phyloP scores from a whole-genome alignment of 768 basidiomycete genomes.

The Macrocybe gigantea region DNA sequence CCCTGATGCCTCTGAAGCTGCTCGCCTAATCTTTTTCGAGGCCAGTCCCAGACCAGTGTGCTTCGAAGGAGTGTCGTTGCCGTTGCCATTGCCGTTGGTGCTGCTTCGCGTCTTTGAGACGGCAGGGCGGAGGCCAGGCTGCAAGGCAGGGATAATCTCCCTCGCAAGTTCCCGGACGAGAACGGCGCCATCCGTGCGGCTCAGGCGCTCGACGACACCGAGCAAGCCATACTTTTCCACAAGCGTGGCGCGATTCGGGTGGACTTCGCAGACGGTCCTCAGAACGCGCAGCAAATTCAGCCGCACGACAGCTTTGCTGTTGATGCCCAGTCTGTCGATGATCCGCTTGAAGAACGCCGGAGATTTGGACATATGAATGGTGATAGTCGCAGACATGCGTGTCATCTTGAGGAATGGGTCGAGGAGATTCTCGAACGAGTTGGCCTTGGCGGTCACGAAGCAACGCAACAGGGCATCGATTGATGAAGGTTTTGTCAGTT shows the following conservation, averaged over 20 bases:
- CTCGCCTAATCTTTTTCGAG: slow-evolving; percentile 59
- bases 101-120: slow-evolving; percentile 18
- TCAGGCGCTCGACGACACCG: slow-evolving; percentile 75
- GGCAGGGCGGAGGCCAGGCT: slow-evolving; percentile 61
- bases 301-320: slow-evolving; percentile 80
- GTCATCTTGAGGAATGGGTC: slow-evolving; percentile 91
- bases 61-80: slow-evolving; percentile 15
- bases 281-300: slow-evolving; percentile 86
- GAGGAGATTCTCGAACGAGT: slow-evolving; percentile 87
- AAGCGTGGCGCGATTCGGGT: slow-evolving; percentile 77
- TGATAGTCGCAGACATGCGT: slow-evolving; percentile 68
- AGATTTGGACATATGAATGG: slow-evolving; percentile 70
- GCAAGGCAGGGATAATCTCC: slow-evolving; percentile 76
- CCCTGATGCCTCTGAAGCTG: slow-evolving; percentile 63
- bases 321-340: slow-evolving; percentile 68
- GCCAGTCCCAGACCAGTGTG: slow-evolving; percentile 34
- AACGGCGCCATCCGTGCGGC: slow-evolving; percentile 83
- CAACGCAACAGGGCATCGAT: slow-evolving; percentile 68
- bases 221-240: slow-evolving; percentile 80
- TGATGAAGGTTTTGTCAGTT: slow-evolving; percentile 60
- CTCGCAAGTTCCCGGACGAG: slow-evolving; percentile 85
- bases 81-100: slow-evolving; percentile 3
- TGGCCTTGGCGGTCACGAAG: slow-evolving; percentile 82
- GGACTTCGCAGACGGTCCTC: slow-evolving; percentile 81
- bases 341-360: slow-evolving; percentile 84